These are phyloP conservation scores for Solanum virginianum DNA, from an alignment of 257 asterid species.

Conservation along the genomic window DNA sequence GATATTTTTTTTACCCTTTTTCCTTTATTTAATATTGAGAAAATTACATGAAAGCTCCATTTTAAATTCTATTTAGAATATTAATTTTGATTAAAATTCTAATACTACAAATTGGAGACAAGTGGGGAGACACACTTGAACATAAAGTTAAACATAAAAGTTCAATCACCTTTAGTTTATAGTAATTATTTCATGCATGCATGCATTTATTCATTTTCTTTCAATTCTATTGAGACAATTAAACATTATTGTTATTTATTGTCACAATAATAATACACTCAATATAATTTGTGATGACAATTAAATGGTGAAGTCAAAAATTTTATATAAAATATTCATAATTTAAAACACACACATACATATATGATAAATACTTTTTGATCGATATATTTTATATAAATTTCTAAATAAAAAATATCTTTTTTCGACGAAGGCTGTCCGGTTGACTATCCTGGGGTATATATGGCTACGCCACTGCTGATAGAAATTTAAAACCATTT, in stretches of 20 bases:
- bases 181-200: neutral
- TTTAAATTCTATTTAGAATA: neutral
- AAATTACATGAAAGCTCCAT: neutral
- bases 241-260: neutral
- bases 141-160: neutral
- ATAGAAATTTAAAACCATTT: too few species aligned
- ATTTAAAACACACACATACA: too few species aligned
- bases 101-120: neutral
- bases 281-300: too few species aligned
- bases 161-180: neutral
- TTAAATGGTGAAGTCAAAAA: too few species aligned
- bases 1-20: too few species aligned
- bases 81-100: neutral
- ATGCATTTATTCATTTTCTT: neutral
- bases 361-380: too few species aligned
- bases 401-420: too few species aligned
- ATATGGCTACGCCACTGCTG: too few species aligned
- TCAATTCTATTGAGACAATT: neutral
- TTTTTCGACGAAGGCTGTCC: too few species aligned
- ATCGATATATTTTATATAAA: neutral
- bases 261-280: too few species aligned
- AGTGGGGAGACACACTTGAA: neutral
- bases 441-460: too few species aligned
- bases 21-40: neutral
- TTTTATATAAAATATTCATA: too few species aligned